These are phyloP conservation scores for Plasmodium vivax DNA, from an alignment of 169 alveolate genomes.

Conservation along the genomic window DNA sequence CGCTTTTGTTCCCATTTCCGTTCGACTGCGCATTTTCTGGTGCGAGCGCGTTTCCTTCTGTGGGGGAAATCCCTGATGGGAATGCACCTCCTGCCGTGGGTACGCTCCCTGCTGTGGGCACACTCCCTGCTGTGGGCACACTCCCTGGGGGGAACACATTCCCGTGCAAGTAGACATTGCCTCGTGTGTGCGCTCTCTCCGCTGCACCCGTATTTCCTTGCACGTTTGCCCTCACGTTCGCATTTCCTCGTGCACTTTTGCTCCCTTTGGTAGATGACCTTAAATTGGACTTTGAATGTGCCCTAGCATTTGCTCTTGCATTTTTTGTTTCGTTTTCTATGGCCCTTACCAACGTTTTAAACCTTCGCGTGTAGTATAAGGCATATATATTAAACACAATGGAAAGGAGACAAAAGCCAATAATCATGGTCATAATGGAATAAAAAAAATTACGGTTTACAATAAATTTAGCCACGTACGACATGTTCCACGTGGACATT, in stretches of 20 bases:
- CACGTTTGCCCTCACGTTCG: not conserved
- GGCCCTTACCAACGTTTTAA: conserved; percentile 12
- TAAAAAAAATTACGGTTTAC: conserved; percentile 28
- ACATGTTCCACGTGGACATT: not conserved
- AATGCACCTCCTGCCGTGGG: not conserved
- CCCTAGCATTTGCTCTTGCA: not conserved
- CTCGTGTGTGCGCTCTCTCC: not conserved
- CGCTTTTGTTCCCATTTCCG: not conserved
- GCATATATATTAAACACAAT: conserved; percentile 25
- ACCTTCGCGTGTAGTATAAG: conserved; percentile 14
- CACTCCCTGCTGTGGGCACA: not conserved
- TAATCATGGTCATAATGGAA: not conserved
- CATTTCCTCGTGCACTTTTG: not conserved
- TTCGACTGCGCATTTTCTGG: not conserved
- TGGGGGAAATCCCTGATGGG: not conserved
- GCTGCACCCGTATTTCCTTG: not conserved
- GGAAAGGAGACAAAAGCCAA: conserved; percentile 16
- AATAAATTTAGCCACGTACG: not conserved
- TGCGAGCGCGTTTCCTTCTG: not conserved
- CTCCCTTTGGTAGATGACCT: not conserved
- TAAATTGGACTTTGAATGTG: not conserved
- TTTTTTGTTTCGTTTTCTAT: not conserved
- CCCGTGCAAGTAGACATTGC: not conserved
- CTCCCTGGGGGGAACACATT: not conserved
- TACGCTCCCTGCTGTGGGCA: not conserved